Conservation (phyloP, 257 asterid genomes). For the Solanum gandarillasii region DNA sequence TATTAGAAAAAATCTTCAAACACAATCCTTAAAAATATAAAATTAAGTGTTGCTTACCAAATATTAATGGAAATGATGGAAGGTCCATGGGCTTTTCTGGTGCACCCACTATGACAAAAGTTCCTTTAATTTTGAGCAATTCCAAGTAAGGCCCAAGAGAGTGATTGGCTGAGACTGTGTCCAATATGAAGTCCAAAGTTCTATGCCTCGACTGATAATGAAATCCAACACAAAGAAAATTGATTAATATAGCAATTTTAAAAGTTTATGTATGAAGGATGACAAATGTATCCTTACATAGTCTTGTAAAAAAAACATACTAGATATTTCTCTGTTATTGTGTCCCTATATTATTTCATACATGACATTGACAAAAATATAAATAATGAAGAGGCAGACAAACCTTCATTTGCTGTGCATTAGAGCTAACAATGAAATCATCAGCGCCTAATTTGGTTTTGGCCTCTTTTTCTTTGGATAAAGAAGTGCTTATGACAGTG, state of each 20-base stretch:
- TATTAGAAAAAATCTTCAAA: neutral
- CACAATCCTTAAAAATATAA: neutral
- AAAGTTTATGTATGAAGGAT: neutral
- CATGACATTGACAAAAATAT: neutral
- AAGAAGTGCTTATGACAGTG: slow-evolving; percentile 77
- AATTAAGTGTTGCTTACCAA: slow-evolving; percentile 26
- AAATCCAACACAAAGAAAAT: neutral
- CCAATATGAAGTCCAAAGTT: slow-evolving; percentile 58
- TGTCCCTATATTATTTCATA: neutral
- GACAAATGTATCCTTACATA: neutral
- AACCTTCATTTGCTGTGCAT: slow-evolving; percentile 57
- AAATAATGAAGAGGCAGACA: neutral
- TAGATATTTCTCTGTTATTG: neutral
- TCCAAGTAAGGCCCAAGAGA: slow-evolving; percentile 59
- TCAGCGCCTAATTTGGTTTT: slow-evolving; percentile 53
- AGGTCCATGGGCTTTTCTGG: slow-evolving; percentile 76
- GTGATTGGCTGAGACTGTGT: slow-evolving; percentile 70
- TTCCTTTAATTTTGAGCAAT: slow-evolving; percentile 64
- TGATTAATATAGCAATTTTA: neutral
- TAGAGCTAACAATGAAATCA: slow-evolving; percentile 64
- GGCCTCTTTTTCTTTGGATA: slow-evolving; percentile 72
- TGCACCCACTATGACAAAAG: slow-evolving; percentile 66
- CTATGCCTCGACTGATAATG: slow-evolving; percentile 34
- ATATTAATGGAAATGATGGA: slow-evolving; percentile 66
- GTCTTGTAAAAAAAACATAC: neutral